phyloP scores from a whole-genome alignment of 768 basidiomycete genomes.

The Tubosaeta sp. region DNA sequence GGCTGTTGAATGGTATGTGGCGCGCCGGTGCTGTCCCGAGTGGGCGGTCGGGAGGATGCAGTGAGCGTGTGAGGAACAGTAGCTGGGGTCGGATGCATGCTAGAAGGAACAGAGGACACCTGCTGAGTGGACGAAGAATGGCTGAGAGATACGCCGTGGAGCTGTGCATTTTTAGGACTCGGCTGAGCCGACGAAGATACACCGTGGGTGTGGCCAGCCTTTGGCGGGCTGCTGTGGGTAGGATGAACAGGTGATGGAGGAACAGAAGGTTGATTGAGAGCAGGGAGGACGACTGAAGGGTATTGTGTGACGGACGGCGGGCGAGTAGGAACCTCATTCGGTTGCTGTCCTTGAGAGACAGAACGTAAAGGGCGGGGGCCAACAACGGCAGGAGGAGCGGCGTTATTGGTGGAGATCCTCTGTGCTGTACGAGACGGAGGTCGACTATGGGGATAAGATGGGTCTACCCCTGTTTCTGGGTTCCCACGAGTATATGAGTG shows the following conservation, averaged over 20 bases:
- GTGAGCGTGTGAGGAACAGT: slow-evolving; percentile 15
- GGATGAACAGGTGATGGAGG: slow-evolving; percentile 19
- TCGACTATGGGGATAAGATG: slow-evolving; percentile 18
- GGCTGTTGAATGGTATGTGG: slow-evolving; percentile 6
- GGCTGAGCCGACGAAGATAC: slow-evolving; percentile 18
- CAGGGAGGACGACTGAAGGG: slow-evolving; percentile 1
- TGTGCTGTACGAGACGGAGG: slow-evolving; percentile 27
- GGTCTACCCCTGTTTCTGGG: slow-evolving; percentile 21
- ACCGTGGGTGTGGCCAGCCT: slow-evolving; percentile 7
- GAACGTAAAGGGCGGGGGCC: slow-evolving; percentile 30
- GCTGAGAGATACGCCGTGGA: slow-evolving; percentile 10
- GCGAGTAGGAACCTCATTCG: slow-evolving; percentile 22
- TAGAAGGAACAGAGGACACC: slow-evolving; percentile 14
- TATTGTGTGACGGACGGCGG: slow-evolving; percentile 22
- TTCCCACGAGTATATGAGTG: slow-evolving; percentile 23
- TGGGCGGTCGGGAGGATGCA: slow-evolving; percentile 26
- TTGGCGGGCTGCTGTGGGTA: slow-evolving; percentile 13
- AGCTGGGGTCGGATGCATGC: slow-evolving; percentile 20
- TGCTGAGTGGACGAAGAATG: slow-evolving; percentile 13
- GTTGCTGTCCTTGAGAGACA: slow-evolving; percentile 22
- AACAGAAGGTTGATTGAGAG: slow-evolving; percentile 13
- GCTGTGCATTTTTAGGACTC: slow-evolving; percentile 21
- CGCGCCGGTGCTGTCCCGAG: slow-evolving; percentile 19
- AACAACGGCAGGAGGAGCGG: slow-evolving; percentile 19
- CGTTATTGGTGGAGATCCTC: slow-evolving; percentile 16